Evolutionary conservation across 2,329 filamentous ascomycete genomes (phyloP).

Genomic region (Nigrospora osmanthi): DNA sequence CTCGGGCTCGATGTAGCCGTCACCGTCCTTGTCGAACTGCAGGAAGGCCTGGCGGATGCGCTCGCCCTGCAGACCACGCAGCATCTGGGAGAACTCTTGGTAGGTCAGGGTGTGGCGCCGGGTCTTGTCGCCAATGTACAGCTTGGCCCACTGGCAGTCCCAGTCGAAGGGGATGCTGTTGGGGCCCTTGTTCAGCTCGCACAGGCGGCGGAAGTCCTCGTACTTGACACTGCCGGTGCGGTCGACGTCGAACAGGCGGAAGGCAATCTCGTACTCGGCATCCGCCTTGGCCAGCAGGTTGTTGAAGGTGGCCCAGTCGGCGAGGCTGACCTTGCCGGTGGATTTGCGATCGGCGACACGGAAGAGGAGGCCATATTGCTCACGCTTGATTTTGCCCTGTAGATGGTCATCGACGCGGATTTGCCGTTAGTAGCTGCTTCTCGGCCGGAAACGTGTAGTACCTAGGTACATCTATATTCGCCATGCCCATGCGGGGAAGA

Average conservation of each 20-base stretch:
- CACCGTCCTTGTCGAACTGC: conserved; percentile 79
- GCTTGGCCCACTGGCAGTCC: conserved; percentile 91
- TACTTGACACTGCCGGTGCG: conserved; percentile 82
- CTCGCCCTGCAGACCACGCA: conserved; percentile 92
- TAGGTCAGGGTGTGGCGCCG: conserved; percentile 90
- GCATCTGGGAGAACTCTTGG: conserved; percentile 95
- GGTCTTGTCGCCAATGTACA: conserved; percentile 86
- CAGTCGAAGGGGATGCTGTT: conserved; percentile 90
- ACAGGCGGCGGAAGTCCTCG: conserved; percentile 76
- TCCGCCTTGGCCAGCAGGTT: conserved; percentile 90
- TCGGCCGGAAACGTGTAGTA: not conserved
- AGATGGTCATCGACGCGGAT: not conserved
- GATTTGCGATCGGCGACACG: conserved; percentile 75
- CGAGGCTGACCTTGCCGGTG: conserved; percentile 65
- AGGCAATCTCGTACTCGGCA: conserved; percentile 97
- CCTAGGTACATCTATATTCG: too few species aligned
- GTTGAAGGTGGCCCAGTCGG: conserved; percentile 90
- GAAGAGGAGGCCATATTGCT: conserved; percentile 94
- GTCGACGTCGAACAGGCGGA: conserved; percentile 88
- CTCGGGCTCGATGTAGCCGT: conserved; percentile 91
- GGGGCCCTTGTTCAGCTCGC: conserved; percentile 80
- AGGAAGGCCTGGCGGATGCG: conserved; percentile 93
- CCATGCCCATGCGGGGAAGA: too few species aligned
- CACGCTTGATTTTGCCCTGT: conserved; percentile 95
- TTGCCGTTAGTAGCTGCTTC: not conserved